Conservation (phyloP, 2,329 filamentous ascomycete species). For the Alternaria viburni region DNA sequence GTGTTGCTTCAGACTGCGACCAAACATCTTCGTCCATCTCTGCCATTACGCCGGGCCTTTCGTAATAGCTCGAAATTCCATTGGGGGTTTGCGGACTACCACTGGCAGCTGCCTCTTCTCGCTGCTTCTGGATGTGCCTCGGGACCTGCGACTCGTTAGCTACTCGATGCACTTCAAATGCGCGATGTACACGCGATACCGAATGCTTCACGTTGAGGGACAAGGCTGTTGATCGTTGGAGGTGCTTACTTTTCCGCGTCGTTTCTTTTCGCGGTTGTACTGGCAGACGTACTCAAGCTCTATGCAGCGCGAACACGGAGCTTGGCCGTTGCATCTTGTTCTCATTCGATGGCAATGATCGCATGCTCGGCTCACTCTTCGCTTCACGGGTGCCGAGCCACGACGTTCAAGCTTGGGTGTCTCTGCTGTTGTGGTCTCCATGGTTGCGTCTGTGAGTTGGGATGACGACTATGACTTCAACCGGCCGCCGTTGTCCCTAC, state of each 20-base stretch:
- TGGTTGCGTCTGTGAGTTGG: conserved; percentile 19
- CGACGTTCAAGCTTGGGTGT: conserved; percentile 41
- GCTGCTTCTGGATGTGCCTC: conserved; percentile 47
- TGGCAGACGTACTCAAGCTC: conserved; percentile 82
- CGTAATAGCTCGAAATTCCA: conserved; percentile 35
- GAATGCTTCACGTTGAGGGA: neutral
- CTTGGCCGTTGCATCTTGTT: conserved; percentile 91
- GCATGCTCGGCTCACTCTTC: conserved; percentile 89
- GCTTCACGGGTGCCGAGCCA: conserved; percentile 70
- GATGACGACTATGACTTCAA: conserved; percentile 7
- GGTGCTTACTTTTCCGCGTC: conserved; percentile 83
- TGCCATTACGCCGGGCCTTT: conserved; percentile 32
- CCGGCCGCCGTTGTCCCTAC: conserved; percentile 9
- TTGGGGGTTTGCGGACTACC: conserved; percentile 36
- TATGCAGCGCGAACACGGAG: conserved; percentile 89
- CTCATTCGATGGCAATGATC: conserved; percentile 95
- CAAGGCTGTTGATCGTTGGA: neutral
- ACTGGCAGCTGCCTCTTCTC: conserved; percentile 41
- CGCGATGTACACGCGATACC: neutral
- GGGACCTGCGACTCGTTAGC: conserved; percentile 38
- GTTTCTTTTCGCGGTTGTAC: conserved; percentile 90
- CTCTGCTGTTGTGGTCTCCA: conserved; percentile 37
- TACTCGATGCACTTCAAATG: neutral
- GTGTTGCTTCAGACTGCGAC: conserved; percentile 45
- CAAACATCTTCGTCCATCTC: conserved; percentile 48